Conservation (phyloP, 2,329 filamentous ascomycete species). For the Aspergillus costaricaensis region DNA sequence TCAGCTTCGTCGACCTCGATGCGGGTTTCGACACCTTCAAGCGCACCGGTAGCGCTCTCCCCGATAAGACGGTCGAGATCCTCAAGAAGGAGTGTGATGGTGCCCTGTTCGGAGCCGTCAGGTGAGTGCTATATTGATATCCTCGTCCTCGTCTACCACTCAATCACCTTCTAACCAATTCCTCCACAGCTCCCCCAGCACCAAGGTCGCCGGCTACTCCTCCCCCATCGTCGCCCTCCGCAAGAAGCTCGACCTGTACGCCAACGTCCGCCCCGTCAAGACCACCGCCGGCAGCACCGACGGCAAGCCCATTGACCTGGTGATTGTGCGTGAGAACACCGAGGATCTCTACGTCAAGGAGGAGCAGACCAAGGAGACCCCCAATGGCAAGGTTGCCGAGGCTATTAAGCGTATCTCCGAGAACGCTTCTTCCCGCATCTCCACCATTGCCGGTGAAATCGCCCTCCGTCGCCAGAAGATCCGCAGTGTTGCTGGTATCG, state of each 20-base stretch:
- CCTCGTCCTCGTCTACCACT: background rate
- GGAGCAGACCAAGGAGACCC: slow-evolving; percentile 76
- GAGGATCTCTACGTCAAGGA: slow-evolving; percentile 99
- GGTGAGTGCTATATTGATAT: slow-evolving; percentile 41
- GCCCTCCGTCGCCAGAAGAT: slow-evolving; percentile 83
- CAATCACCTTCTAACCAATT: background rate
- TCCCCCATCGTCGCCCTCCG: slow-evolving; percentile 95
- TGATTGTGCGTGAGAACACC: slow-evolving; percentile 98
- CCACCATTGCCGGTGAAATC: slow-evolving; percentile 92
- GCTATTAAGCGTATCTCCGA: slow-evolving; percentile 97
- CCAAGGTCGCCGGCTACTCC: slow-evolving; percentile 90
- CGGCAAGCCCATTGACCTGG: slow-evolving; percentile 77
- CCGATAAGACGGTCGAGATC: slow-evolving; percentile 86
- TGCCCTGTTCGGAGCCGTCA: slow-evolving; percentile 93
- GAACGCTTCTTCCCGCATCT: slow-evolving; percentile 80
- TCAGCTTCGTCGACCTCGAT: slow-evolving; percentile 89
- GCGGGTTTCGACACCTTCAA: slow-evolving; percentile 95
- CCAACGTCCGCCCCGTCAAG: slow-evolving; percentile 96
- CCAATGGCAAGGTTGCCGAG: slow-evolving; percentile 81
- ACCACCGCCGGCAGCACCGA: slow-evolving; percentile 59
- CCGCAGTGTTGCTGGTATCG: slow-evolving; percentile 57
- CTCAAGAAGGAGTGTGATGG: slow-evolving; percentile 91
- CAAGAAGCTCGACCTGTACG: slow-evolving; percentile 92
- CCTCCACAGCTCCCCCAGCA: slow-evolving; percentile 70
- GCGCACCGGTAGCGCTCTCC: slow-evolving; percentile 81